Percentiles rank a stretch among this genome's conserved stretches.
Evolutionary conservation across 768 basidiomycete species (phyloP).

Genomic region (Udeniomyces megalosporus): DNA sequence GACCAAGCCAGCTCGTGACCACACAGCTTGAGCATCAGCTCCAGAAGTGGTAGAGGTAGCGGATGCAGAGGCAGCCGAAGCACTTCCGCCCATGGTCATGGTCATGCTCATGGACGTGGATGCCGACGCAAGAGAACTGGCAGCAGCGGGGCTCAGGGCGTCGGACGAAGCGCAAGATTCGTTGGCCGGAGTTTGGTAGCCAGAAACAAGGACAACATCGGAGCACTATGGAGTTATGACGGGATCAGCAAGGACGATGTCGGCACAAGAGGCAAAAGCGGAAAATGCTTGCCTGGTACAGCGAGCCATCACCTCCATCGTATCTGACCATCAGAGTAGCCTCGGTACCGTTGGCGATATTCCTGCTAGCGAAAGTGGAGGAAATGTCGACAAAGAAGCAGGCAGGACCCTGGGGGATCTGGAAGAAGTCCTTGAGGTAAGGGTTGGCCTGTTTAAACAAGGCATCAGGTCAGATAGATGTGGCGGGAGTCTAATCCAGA

Average conservation of each 20-base stretch:
- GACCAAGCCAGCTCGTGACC: no score
- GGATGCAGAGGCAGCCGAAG: neutral
- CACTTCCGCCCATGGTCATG: neutral
- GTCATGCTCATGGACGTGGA: neutral
- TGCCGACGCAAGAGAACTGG: conserved; percentile 9
- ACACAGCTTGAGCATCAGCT: no score
- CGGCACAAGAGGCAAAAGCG: neutral
- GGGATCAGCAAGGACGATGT: neutral
- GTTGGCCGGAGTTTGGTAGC: conserved; percentile 37
- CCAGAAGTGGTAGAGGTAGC: no score
- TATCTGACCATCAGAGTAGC: conserved; percentile 6
- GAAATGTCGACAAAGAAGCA: conserved; percentile 5
- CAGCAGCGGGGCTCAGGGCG: conserved; percentile 7
- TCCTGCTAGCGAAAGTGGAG: neutral
- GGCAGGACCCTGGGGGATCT: neutral
- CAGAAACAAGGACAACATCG: conserved; percentile 52
- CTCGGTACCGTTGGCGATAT: conserved; percentile 10
- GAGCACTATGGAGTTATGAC: conserved; percentile 45
- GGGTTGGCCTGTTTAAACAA: no score
- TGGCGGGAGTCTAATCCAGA: neutral
- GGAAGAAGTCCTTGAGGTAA: neutral
- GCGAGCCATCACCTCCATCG: conserved; percentile 9
- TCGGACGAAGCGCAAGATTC: conserved; percentile 19
- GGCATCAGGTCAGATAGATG: neutral
- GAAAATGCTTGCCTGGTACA: conserved; percentile 9